Evolutionary conservation across 805 yeast species (phyloP).

Genomic region (Saccharomyces kudriavzevii): DNA sequence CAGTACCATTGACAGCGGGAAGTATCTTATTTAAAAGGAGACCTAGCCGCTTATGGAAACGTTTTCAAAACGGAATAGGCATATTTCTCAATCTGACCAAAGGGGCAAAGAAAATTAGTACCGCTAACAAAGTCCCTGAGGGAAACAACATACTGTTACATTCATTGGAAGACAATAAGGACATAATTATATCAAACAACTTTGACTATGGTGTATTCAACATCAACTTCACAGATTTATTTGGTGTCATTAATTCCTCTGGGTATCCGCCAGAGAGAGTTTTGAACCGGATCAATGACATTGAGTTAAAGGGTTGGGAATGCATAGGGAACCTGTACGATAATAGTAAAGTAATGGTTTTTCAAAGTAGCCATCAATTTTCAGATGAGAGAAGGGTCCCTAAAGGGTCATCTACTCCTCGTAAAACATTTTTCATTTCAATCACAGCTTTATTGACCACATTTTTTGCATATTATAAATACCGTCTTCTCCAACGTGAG

Average conservation of each 20-base stretch:
- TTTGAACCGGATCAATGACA: constrained; percentile 12
- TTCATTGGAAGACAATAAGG: constrained; percentile 7
- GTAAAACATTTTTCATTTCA: background rate
- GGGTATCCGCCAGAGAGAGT: constrained; percentile 20
- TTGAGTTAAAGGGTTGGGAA: constrained; percentile 22
- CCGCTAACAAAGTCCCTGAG: background rate
- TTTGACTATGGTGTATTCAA: constrained; percentile 5
- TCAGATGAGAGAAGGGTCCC: background rate
- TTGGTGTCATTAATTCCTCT: constrained; percentile 22
- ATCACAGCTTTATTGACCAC: background rate
- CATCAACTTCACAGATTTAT: constrained; percentile 19
- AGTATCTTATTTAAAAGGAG: constrained; percentile 10
- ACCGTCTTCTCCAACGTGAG: background rate
- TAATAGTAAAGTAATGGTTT: constrained; percentile 14
- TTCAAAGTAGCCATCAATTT: constrained; percentile 8
- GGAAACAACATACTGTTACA: background rate
- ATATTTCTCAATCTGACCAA: background rate
- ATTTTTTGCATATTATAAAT: background rate
- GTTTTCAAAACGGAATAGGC: background rate
- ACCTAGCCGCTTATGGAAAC: background rate
- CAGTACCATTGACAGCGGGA: constrained; percentile 12
- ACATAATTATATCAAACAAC: background rate
- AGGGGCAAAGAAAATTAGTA: background rate
- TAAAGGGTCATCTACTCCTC: background rate
- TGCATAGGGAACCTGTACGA: constrained; percentile 20